Conservation (phyloP, 192 early-diverging fungal genomes). For the Podochytrium sp. region DNA sequence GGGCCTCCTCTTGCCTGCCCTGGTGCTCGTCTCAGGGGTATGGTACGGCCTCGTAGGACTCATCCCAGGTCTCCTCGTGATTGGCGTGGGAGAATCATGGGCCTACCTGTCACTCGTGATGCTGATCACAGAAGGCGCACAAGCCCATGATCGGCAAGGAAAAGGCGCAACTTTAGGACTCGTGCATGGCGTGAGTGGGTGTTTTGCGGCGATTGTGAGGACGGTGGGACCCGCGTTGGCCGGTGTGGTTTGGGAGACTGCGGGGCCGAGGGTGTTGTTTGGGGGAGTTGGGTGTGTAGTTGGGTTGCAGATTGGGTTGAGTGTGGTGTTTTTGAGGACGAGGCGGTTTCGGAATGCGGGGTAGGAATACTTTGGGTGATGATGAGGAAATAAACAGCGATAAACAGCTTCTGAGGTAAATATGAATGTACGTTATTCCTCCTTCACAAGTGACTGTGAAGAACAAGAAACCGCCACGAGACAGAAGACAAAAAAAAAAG, state of each 20-base stretch:
- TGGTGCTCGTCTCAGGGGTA: conserved; percentile 4
- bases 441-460: too few relatives aligned
- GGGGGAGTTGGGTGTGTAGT: conserved; percentile 21
- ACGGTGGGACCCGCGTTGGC: conserved; percentile 36
- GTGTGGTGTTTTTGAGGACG: conserved; percentile 9
- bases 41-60: conserved; percentile 4
- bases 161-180: conserved; percentile 23
- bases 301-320: conserved; percentile 1
- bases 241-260: conserved; percentile 37
- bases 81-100: conserved; percentile 41
- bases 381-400: too few relatives aligned
- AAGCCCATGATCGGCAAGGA: conserved; percentile 1
- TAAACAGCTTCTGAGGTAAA: too few relatives aligned
- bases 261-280: conserved; percentile 26
- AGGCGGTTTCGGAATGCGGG: conserved; percentile 25
- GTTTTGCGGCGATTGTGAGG: conserved; percentile 33
- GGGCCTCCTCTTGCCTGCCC: conserved; percentile 25
- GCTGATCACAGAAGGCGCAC: conserved; percentile 39
- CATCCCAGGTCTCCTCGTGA: conserved; percentile 10
- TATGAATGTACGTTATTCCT: too few relatives aligned
- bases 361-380: too few relatives aligned
- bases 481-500: too few relatives aligned
- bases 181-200: conserved; percentile 43
- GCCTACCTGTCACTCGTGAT: conserved; percentile 42
- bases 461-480: too few relatives aligned